Percentiles rank a stretch among this genome's conserved stretches.
phyloP scores from a whole-genome alignment of 2,329 filamentous ascomycete species.

The Trichoderma arundinaceum region DNA sequence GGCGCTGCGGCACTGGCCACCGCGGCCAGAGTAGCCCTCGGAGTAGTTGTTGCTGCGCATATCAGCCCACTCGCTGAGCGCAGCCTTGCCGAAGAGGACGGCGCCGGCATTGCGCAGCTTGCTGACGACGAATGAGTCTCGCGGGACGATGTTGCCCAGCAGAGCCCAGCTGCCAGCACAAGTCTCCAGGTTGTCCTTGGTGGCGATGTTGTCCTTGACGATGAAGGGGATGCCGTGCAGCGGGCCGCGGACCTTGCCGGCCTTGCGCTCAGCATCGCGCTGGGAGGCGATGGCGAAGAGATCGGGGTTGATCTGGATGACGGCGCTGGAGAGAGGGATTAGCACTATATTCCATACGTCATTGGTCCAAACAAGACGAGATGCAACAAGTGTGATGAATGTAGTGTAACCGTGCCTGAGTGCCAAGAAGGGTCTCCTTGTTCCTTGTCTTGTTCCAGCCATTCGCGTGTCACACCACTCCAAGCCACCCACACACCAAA shows the following conservation, averaged over 20 bases:
- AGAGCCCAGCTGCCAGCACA: conserved; percentile 74
- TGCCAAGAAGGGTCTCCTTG: too few species aligned
- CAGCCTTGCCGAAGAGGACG: conserved; percentile 72
- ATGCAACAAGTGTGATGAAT: too few species aligned
- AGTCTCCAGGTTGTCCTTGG: conserved; percentile 73
- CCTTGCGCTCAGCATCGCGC: conserved; percentile 64
- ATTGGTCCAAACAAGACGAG: too few species aligned
- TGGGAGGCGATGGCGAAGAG: conserved; percentile 63
- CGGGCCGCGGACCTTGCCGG: conserved; percentile 63
- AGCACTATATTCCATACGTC: background rate
- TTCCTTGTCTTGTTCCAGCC: too few species aligned
- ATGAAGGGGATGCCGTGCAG: conserved; percentile 78
- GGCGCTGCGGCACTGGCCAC: conserved; percentile 67
- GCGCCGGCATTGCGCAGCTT: conserved; percentile 69
- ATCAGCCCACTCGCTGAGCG: conserved; percentile 75
- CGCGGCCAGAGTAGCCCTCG: conserved; percentile 68
- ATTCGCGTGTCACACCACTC: background rate
- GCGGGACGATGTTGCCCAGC: conserved; percentile 67
- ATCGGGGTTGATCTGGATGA: conserved; percentile 73
- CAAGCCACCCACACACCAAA: conserved; percentile 1
- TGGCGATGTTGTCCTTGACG: conserved; percentile 75
- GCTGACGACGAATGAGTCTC: conserved; percentile 69
- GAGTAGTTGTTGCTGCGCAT: conserved; percentile 72
- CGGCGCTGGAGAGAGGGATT: conserved; percentile 47
- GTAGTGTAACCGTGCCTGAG: too few species aligned